Evolutionary conservation across 2,329 filamentous ascomycete genomes (phyloP), one percentile per base, ranked within the genome.

Genomic region (Helotiales sp.): DNA sequence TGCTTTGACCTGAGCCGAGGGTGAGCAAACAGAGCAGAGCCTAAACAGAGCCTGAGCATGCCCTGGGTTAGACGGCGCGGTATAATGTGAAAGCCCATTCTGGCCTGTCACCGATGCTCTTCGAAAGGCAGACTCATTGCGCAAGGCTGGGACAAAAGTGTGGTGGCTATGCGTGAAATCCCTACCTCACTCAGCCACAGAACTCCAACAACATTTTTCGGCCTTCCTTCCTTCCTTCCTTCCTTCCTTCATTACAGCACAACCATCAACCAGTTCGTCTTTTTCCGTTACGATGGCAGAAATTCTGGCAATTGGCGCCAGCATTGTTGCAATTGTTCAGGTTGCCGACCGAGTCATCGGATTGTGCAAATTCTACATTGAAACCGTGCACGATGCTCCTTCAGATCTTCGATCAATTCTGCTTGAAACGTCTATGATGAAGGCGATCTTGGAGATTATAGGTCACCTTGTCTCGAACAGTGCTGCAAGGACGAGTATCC

Each of bases 261-360:
- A 34, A 34, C 10, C 31, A 34, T 34, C 10, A 34, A 10, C 38
- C 5, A 22, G 25, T 9, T 25, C 38, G n/a, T n/a, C n/a, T n/a
- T n/a, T 34, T 34, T 34, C 31, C 2, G 12, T 8, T 15, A 42
- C 22, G 15, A 53, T 53, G 36, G 51, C 36, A 3, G 38, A 53
- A 46, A 15, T 13, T 27, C 44, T 53, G 2, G 51, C 22, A 2
- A 4, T 53, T 4, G 33, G 19, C 17, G 51, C 55, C 12, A 58
- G 55, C 46, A 47, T 60, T 15, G 57, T 60, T 46, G 53, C 53
- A 3, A 36, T 60, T 13, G 13, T 52, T 27, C 57, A 60, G 44
- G 57, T 60, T 29, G 38, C 53, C 7, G 57, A 60, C 38, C n/a
- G 49, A 53, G 34, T 60, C 25, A 54, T 60, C 34, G 57, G 54